Conservation (phyloP, 208 protist species). For the Lotmaria passim region DNA sequence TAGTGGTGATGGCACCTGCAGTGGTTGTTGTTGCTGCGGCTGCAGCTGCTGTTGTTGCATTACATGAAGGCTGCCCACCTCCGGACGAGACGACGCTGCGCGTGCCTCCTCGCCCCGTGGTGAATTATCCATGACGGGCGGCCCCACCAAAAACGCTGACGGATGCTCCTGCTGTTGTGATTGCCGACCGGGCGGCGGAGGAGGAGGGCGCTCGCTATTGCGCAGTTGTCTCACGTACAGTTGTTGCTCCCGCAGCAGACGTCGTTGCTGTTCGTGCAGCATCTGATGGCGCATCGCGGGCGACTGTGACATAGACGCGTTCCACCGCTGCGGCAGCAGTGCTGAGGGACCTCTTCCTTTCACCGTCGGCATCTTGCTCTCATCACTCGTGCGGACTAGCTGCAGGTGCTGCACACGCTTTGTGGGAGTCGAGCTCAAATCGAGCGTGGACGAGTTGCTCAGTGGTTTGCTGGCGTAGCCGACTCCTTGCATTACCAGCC, state of each 20-base stretch:
- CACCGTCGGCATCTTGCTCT: neutral
- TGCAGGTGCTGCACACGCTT: neutral
- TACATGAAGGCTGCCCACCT: too few relatives aligned
- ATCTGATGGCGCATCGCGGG: neutral
- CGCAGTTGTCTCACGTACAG: slow-evolving; percentile 14
- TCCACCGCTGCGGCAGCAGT: neutral
- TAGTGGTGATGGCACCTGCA: neutral
- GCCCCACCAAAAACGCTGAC: too few relatives aligned
- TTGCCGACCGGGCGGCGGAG: neutral
- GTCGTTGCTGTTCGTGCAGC: slow-evolving; percentile 10
- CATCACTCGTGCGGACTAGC: neutral
- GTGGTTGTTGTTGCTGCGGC: neutral
- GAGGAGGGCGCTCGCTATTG: neutral
- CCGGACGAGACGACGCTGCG: too few relatives aligned
- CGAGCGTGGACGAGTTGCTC: neutral
- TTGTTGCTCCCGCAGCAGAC: slow-evolving; percentile 5
- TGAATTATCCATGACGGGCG: neutral
- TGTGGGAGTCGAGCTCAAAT: neutral
- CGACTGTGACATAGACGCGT: neutral
- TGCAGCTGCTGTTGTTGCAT: neutral
- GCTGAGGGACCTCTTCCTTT: neutral
- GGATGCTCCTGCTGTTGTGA: too few relatives aligned
- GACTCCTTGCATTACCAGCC: neutral
- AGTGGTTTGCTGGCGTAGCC: neutral
- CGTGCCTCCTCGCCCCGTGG: neutral